Base-by-base conservation (phyloP, 805 yeast genomes). In the Yarrowia osloensis region DNA sequence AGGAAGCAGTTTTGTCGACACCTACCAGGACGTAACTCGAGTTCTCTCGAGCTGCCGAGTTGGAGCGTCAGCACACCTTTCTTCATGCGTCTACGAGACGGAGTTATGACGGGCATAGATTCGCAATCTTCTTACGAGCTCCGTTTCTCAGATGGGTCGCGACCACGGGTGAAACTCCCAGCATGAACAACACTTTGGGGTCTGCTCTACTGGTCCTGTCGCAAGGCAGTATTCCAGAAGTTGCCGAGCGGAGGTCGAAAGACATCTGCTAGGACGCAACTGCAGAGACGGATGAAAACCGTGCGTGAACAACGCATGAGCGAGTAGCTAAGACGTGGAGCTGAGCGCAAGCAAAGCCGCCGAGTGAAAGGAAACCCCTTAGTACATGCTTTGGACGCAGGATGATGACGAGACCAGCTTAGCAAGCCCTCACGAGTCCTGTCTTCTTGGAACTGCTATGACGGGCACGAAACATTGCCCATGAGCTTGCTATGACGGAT, bases 381-480 rank as follows among this genome's bases (percentile, higher is more conserved):
- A 24, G 49, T 24, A 44, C 49, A 44, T 24, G 49, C 49, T 15
- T 44, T 15, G 49, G 49, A 44, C 49, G 29, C 49, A 44, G 49
- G 28, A 44, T 44, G 49, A 24, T 44, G 49, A 44, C 19, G 28
- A 44, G 49, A 44, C 11, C 4, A 40, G 49, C 49, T 24, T 44
- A 44, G 49, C 49, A 11, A 22, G 49, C 49, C 24, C 29, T 44
- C 49, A 8, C 4, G 19, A 44, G 49, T 22, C 19, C 49, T 44
- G 49, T 24, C 49, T 44, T 13, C 49, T 44, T 24, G n/a, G 11
- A 44, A 24, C 44, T 24, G 49, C 49, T 44, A 24, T 44, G 29
- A 44, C 49, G 49, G 49, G 49, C 49, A 44, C 49, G 29, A 44
- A 44, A 44, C 49, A 44, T 44, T 44, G 49, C 11, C 49, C 49